Percentiles rank a stretch among this genome's conserved stretches.
Evolutionary conservation across 768 basidiomycete species (phyloP).

Genomic region (Gautieria morchelliformis): DNA sequence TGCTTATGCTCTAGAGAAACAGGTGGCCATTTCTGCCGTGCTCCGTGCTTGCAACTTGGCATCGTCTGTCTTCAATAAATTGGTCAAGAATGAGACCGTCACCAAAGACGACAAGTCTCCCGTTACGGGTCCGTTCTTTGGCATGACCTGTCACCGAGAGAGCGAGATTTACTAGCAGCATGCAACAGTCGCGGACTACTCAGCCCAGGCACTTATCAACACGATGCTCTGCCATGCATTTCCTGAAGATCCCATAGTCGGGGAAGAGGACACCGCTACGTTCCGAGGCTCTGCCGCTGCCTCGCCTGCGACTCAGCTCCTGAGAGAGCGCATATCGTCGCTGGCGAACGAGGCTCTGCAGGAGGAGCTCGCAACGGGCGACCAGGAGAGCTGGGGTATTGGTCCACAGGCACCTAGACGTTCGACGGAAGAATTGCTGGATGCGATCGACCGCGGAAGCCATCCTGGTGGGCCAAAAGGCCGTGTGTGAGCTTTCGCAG

Average conservation of each 20-base stretch:
- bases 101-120: slow-evolving; percentile 89
- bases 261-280: slow-evolving; percentile 88
- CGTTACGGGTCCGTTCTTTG: slow-evolving; percentile 55
- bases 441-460: slow-evolving; percentile 80
- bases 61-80: slow-evolving; percentile 73
- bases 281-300: slow-evolving; percentile 33
- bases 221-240: slow-evolving; percentile 69
- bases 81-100: slow-evolving; percentile 78
- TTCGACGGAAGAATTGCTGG: slow-evolving; percentile 53
- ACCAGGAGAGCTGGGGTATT: slow-evolving; percentile 62
- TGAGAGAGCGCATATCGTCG: slow-evolving; percentile 60
- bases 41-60: slow-evolving; percentile 79
- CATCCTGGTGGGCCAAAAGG: slow-evolving; percentile 62
- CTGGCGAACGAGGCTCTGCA: slow-evolving; percentile 77
- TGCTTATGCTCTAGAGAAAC: slow-evolving; percentile 56
- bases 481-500: slow-evolving; percentile 36
- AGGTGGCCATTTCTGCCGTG: slow-evolving; percentile 80
- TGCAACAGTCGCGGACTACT: slow-evolving; percentile 76
- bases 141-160: neutral
- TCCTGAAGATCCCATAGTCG: slow-evolving; percentile 81
- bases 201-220: slow-evolving; percentile 88
- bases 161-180: neutral
- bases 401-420: slow-evolving; percentile 43
- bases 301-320: slow-evolving; percentile 26
- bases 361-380: slow-evolving; percentile 42